Percentiles rank a stretch among this genome's conserved stretches.
Conservation (phyloP, 2,329 filamentous ascomycete species). For the Pochonia chlamydosporia region DNA sequence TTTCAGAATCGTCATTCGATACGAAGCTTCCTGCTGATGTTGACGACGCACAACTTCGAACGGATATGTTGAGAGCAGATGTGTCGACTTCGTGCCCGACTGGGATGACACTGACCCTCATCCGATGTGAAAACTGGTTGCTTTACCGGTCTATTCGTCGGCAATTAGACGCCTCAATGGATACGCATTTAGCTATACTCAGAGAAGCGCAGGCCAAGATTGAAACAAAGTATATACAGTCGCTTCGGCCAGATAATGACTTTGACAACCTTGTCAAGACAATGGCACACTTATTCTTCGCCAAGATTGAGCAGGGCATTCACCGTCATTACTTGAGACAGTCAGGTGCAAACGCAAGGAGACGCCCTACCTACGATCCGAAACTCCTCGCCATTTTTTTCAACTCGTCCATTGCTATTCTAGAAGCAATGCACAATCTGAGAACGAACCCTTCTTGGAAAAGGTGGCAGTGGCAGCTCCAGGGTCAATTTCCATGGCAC, state of each 20-base stretch:
- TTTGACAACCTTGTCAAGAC: constrained; percentile 14
- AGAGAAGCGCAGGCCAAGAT: constrained; percentile 10
- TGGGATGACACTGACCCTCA: constrained; percentile 13
- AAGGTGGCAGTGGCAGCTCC: constrained; percentile 24
- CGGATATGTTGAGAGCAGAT: too few relatives aligned
- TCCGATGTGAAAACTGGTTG: constrained; percentile 22
- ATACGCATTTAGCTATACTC: constrained; percentile 10
- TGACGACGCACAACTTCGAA: constrained; percentile 24
- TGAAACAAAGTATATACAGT: constrained; percentile 8
- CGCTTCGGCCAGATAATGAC: constrained; percentile 4
- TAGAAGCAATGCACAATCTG: constrained; percentile 17
- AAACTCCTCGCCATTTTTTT: constrained; percentile 9
- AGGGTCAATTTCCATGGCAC: constrained; percentile 21
- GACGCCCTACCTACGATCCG: background rate
- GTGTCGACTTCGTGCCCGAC: background rate
- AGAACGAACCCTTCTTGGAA: constrained; percentile 15
- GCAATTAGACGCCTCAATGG: constrained; percentile 4
- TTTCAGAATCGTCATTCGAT: constrained; percentile 26
- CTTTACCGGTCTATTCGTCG: constrained; percentile 13
- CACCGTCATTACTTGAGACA: constrained; percentile 7
- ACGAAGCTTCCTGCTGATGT: constrained; percentile 36
- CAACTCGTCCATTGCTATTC: constrained; percentile 8
- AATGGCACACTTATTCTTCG: constrained; percentile 19
- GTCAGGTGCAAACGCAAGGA: background rate
- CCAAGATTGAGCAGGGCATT: constrained; percentile 20